Evolutionary conservation across 768 basidiomycete genomes (phyloP), one percentile per base, ranked within the genome.

Genomic region (Psilocybe subaeruginosa): DNA sequence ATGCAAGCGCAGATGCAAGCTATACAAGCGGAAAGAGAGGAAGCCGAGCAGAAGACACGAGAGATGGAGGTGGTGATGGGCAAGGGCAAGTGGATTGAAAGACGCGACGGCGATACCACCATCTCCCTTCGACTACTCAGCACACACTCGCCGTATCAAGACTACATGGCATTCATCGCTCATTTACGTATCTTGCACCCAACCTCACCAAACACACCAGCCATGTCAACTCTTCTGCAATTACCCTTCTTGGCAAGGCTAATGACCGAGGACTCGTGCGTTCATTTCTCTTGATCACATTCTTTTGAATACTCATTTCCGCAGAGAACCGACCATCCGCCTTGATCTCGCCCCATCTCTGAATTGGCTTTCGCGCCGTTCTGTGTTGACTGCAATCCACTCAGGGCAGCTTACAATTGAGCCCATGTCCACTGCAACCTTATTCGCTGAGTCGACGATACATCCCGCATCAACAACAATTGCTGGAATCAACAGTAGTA

Each of bases 261-360:
- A 14, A 72, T 89, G 16, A 75, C 80, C 1, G 95, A 98, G 74
- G 95, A 98, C 73, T 90, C 92, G 92, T 95, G 71, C 67, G 92
- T 89, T 50, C 9, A 11, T 41, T 16, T n/a, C n/a, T 43, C 59
- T 51, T 50, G 47, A n/a, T 2, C 41, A 56, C 6, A 33, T 37
- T 60, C 62, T 45, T 54, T 35, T 37, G 61, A 48, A 70, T 58
- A 41, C 30, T 59, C 29, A 35, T 43, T 29, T 60, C 59, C 60
- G 3, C 72, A 94, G 95, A 23, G 97, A 99, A 67, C 93, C 97
- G 0, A 93, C 95, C 0, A 79, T 97, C 31, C 89, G 97, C 8
- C 83, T 99, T 16, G 97, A 99, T 70, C 78, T 92, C n/a, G 95
- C 97, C 0, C 93, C 96, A 0, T 92, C 95, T 11, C 78, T 99